These are phyloP conservation scores for Mycena galopus DNA, from an alignment of 768 basidiomycete genomes.

Conservation along the genomic window DNA sequence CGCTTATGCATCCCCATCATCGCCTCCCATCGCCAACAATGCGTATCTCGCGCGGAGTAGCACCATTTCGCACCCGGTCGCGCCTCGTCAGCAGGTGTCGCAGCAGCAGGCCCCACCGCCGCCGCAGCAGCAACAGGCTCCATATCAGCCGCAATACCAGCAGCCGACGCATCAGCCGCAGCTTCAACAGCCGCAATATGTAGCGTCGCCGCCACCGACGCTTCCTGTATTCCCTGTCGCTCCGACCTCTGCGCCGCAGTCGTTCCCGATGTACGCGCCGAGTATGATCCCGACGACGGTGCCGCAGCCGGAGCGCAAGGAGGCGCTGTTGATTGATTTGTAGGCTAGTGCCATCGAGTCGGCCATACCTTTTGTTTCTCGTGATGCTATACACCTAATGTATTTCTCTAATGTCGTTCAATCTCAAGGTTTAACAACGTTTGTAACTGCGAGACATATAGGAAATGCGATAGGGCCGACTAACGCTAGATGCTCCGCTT, in stretches of 20 bases:
- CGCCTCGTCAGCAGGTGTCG: slow-evolving; percentile 32
- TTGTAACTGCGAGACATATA: too few relatives aligned
- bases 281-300: slow-evolving; percentile 54
- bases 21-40: slow-evolving; percentile 26
- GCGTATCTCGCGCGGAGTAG: slow-evolving; percentile 33
- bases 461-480: too few relatives aligned
- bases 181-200: slow-evolving; percentile 44
- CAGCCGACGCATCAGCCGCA: slow-evolving; percentile 45
- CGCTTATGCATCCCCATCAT: slow-evolving; percentile 19
- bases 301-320: slow-evolving; percentile 76
- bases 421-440: too few relatives aligned
- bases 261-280: slow-evolving; percentile 61
- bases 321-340: slow-evolving; percentile 68
- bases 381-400: neutral
- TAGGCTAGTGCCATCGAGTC: slow-evolving; percentile 31
- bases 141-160: slow-evolving; percentile 39
- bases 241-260: slow-evolving; percentile 71
- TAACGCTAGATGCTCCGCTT: too few relatives aligned
- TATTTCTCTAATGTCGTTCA: neutral
- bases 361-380: neutral
- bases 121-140: slow-evolving; percentile 38
- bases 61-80: slow-evolving; percentile 34
- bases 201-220: slow-evolving; percentile 45
- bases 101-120: slow-evolving; percentile 24
- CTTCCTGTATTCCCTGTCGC: slow-evolving; percentile 76